phyloP scores from a whole-genome alignment of 2,329 filamentous ascomycete genomes.

The Pyrenophora tritici-repentis region DNA sequence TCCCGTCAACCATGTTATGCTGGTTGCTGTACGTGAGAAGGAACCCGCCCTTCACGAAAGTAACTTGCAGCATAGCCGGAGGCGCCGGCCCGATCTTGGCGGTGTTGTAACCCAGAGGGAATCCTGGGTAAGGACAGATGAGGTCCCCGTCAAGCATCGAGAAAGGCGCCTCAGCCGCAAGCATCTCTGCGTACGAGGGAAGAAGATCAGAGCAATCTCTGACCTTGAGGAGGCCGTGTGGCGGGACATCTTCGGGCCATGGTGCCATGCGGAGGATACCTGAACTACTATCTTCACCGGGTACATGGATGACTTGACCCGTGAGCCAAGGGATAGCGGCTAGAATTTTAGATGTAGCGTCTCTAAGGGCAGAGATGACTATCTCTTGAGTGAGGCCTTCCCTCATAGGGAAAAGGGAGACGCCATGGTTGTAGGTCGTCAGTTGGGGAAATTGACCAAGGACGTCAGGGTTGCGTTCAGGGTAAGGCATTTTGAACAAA shows the following conservation, averaged over 20 bases:
- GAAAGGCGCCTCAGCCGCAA: background rate
- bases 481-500: background rate
- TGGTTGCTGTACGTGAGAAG: background rate
- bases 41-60: background rate
- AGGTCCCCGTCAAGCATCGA: background rate
- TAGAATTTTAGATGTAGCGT: background rate
- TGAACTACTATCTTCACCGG: background rate
- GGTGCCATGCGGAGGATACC: background rate
- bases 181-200: background rate
- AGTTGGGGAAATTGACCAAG: background rate
- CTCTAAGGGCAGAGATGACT: background rate
- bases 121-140: background rate
- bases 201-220: background rate
- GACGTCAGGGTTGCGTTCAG: background rate
- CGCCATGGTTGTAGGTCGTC: background rate
- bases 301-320: background rate
- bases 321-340: background rate
- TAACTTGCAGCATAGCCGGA: background rate
- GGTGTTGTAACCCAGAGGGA: background rate
- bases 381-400: background rate
- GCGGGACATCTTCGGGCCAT: background rate
- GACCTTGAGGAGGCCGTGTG: background rate
- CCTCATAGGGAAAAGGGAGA: background rate
- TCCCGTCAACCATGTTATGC: background rate
- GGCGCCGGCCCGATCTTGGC: background rate